Evolutionary conservation across 2,329 filamentous ascomycete species (phyloP).

Genomic region (Cytospora chrysosperma): DNA sequence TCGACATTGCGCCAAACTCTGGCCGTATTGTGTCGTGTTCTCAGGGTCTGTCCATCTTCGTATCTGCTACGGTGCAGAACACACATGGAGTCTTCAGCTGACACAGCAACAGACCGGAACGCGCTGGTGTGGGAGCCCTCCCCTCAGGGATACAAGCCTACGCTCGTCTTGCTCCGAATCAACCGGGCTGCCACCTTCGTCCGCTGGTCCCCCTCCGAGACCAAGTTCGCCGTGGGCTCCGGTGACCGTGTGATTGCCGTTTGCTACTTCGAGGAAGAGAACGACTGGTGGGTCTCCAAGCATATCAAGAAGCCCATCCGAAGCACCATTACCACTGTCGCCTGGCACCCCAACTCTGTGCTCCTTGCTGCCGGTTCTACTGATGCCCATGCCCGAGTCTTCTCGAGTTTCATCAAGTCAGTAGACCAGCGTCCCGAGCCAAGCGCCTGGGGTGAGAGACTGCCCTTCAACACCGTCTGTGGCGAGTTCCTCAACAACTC

Average conservation of each 20-base stretch:
- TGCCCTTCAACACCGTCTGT: slow-evolving; percentile 98
- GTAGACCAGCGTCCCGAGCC: slow-evolving; percentile 83
- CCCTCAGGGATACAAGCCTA: slow-evolving; percentile 92
- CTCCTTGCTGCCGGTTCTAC: slow-evolving; percentile 94
- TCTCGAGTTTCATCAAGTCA: slow-evolving; percentile 95
- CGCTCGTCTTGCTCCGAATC: slow-evolving; percentile 92
- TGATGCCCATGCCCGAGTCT: slow-evolving; percentile 91
- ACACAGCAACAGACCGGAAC: slow-evolving; percentile 72
- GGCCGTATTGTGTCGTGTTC: slow-evolving; percentile 97
- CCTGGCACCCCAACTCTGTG: slow-evolving; percentile 97
- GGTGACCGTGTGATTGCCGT: slow-evolving; percentile 93
- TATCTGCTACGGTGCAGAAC: not conserved
- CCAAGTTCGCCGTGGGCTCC: slow-evolving; percentile 95
- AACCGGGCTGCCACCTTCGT: slow-evolving; percentile 96
- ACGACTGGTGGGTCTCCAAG: slow-evolving; percentile 99
- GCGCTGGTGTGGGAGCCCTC: slow-evolving; percentile 97
- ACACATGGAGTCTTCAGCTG: not conserved
- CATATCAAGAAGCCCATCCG: slow-evolving; percentile 98
- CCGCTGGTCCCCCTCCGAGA: slow-evolving; percentile 94
- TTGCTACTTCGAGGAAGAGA: slow-evolving; percentile 99
- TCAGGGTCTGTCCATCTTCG: slow-evolving; percentile 65
- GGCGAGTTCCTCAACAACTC: slow-evolving; percentile 96
- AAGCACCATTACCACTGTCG: slow-evolving; percentile 90
- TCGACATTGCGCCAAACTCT: slow-evolving; percentile 88
- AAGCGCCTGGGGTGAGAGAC: slow-evolving; percentile 87